Evolutionary conservation across 371 early-diverging fungal species (phyloP).

Genomic region (Haplosporangium sp.): DNA sequence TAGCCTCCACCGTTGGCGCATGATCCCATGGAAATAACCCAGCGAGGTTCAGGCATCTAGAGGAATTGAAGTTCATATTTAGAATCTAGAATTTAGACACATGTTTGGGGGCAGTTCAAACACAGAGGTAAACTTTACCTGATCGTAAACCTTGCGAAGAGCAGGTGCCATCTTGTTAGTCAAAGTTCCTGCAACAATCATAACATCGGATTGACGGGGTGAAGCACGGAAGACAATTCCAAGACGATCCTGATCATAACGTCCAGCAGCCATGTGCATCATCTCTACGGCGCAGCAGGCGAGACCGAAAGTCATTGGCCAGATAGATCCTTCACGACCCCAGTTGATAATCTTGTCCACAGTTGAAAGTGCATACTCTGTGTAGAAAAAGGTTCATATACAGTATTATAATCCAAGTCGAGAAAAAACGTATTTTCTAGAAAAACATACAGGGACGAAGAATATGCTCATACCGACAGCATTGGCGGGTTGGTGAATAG

Average conservation of each 20-base stretch:
- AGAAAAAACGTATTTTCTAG: background rate
- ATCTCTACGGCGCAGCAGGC: conserved; percentile 98
- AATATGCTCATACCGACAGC: conserved; percentile 35
- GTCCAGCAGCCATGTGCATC: conserved; percentile 98
- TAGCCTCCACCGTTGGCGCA: conserved; percentile 99
- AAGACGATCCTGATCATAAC: conserved; percentile 98
- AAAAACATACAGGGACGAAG: too few species aligned
- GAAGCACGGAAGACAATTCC: conserved; percentile 98
- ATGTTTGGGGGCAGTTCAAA: too few species aligned
- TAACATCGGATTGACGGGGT: conserved; percentile 98
- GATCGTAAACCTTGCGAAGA: conserved; percentile 95
- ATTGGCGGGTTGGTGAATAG: conserved; percentile 46
- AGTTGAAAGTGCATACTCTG: conserved; percentile 84
- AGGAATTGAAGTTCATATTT: background rate
- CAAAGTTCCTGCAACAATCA: conserved; percentile 98
- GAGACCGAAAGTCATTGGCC: conserved; percentile 99
- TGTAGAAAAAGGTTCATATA: background rate
- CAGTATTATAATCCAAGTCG: background rate
- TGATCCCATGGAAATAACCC: conserved; percentile 99
- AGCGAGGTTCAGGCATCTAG: conserved; percentile 96
- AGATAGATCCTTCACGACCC: conserved; percentile 93
- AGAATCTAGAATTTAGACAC: too few species aligned
- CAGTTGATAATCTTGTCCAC: conserved; percentile 95
- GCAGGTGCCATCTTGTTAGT: conserved; percentile 99
- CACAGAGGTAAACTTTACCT: conserved; percentile 59